A percentile compares a stretch with the other conserved stretches of the same genome.
These are phyloP conservation scores for Microbotryum intermedium DNA, from an alignment of 1,284 basidiomycete species.

Conservation along the genomic window DNA sequence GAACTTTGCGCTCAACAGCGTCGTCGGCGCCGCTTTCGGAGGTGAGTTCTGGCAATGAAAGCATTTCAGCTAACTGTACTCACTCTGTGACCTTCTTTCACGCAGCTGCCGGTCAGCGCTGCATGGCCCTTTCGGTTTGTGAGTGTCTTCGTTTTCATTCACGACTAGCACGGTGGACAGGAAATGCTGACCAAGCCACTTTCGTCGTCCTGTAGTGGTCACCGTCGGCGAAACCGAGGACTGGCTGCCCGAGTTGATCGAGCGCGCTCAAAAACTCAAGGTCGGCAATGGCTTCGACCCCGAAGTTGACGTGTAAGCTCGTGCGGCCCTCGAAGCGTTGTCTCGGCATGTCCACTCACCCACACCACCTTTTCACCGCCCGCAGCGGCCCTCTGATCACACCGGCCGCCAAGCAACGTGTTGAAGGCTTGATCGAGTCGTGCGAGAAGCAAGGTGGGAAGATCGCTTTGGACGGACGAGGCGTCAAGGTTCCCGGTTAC, in stretches of 20 bases:
- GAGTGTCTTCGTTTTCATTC: constrained; percentile 31
- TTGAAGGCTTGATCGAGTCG: constrained; percentile 67
- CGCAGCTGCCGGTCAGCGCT: constrained; percentile 83
- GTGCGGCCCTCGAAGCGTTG: background rate
- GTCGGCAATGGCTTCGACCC: constrained; percentile 86
- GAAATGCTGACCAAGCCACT: constrained; percentile 20
- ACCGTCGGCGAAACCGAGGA: constrained; percentile 73
- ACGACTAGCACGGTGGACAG: background rate
- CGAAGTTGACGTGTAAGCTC: constrained; percentile 67
- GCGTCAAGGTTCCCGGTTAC: constrained; percentile 60
- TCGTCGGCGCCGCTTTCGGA: constrained; percentile 91
- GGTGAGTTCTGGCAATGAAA: constrained; percentile 44
- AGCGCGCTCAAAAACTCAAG: constrained; percentile 70
- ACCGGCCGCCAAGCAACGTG: constrained; percentile 69
- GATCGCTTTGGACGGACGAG: constrained; percentile 79
- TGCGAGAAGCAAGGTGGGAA: constrained; percentile 77
- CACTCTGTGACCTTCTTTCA: background rate
- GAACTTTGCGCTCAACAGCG: constrained; percentile 85
- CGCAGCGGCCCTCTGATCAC: constrained; percentile 87
- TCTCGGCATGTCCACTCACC: background rate
- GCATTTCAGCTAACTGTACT: background rate
- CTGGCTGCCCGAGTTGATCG: constrained; percentile 80
- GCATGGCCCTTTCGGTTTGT: constrained; percentile 90
- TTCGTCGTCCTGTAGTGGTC: constrained; percentile 48
- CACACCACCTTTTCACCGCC: background rate